Conservation (phyloP, 1,139 yeast species). For the Pneumocystis carinii region DNA sequence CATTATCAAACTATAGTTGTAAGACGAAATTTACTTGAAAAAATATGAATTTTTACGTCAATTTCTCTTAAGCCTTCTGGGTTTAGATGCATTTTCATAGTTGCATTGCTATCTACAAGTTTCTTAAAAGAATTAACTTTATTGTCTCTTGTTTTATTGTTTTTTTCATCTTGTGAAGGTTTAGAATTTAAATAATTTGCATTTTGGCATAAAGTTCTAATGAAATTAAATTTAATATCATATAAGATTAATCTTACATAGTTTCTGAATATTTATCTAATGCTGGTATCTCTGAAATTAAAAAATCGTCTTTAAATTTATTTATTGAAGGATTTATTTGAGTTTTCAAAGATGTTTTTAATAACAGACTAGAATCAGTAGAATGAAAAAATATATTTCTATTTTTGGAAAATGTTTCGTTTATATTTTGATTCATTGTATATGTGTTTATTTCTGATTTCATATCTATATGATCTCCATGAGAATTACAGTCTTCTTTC, state of each 20-base stretch:
- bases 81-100: background rate
- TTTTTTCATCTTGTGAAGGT: background rate
- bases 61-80: background rate
- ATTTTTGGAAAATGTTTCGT: background rate
- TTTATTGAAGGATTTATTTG: background rate
- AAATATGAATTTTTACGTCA: background rate
- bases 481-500: background rate
- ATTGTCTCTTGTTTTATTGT: background rate
- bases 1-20: background rate
- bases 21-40: background rate
- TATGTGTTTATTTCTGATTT: background rate
- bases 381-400: background rate
- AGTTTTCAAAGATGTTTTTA: background rate
- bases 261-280: background rate
- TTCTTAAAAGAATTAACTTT: background rate
- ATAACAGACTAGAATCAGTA: background rate
- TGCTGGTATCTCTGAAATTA: background rate
- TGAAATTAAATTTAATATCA: background rate
- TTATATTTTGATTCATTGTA: background rate
- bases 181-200: background rate
- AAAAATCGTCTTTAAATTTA: background rate
- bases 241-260: background rate
- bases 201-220: background rate
- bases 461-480: background rate
- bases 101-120: background rate